These are phyloP conservation scores for Austroboletus olivaceoglutinosus DNA, from an alignment of 1,284 basidiomycete species.

Conservation along the genomic window DNA sequence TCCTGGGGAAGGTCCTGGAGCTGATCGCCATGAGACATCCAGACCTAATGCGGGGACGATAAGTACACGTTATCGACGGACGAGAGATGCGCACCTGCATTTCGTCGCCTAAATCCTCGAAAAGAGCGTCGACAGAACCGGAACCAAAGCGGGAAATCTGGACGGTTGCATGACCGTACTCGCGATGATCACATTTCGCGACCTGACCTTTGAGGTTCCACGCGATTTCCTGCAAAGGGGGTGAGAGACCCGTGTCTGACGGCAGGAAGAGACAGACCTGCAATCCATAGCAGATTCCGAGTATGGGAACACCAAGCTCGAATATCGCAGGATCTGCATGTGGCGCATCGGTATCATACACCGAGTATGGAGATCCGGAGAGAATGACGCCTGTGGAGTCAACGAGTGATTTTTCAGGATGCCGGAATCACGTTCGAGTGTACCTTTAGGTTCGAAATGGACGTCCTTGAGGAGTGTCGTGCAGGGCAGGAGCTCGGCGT, in stretches of 20 bases:
- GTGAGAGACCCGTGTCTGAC: not conserved
- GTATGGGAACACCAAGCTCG: conserved; percentile 83
- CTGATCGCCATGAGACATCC: conserved; percentile 99
- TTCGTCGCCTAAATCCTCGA: conserved; percentile 80
- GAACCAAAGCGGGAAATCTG: conserved; percentile 70
- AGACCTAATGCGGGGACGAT: conserved; percentile 61
- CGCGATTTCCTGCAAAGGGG: conserved; percentile 71
- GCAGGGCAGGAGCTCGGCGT: conserved; percentile 98
- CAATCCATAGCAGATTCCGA: conserved; percentile 99
- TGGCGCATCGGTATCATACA: conserved; percentile 91
- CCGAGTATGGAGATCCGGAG: conserved; percentile 98
- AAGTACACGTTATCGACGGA: not conserved
- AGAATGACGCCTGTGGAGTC: conserved; percentile 83
- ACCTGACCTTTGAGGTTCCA: conserved; percentile 88
- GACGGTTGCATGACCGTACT: conserved; percentile 92
- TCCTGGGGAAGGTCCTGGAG: conserved; percentile 78
- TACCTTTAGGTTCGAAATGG: conserved; percentile 94
- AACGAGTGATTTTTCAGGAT: not conserved
- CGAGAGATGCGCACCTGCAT: conserved; percentile 59
- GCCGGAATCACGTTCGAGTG: not conserved
- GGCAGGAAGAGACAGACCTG: conserved; percentile 55
- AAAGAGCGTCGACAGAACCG: conserved; percentile 71
- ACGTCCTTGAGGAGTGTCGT: conserved; percentile 91
- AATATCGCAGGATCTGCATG: conserved; percentile 97
- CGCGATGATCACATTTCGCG: conserved; percentile 85